These are phyloP conservation scores for Clavulina sp. DNA, from an alignment of 768 basidiomycete species.

Conservation along the genomic window DNA sequence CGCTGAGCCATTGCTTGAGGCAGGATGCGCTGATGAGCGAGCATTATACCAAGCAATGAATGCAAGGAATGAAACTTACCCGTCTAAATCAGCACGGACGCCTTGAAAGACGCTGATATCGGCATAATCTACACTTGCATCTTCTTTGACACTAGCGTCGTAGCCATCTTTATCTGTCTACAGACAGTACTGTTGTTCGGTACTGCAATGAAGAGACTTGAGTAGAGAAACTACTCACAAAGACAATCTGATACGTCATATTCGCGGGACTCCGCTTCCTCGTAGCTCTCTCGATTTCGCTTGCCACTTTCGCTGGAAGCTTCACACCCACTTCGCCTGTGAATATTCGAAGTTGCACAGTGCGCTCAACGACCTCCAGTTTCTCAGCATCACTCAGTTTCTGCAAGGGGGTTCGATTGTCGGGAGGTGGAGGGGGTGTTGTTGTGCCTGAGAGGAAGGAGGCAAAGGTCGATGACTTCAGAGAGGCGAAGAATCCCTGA, in stretches of 20 bases:
- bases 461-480: slow-evolving; percentile 19
- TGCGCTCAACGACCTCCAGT: slow-evolving; percentile 28
- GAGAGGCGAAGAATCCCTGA: slow-evolving; percentile 7
- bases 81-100: slow-evolving; percentile 69
- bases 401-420: slow-evolving; percentile 20
- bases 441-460: slow-evolving; percentile 20
- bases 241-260: slow-evolving; percentile 71
- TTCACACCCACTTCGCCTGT: slow-evolving; percentile 47
- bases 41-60: not conserved
- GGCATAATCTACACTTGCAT: slow-evolving; percentile 27
- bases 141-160: slow-evolving; percentile 53
- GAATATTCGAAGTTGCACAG: slow-evolving; percentile 45
- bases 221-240: slow-evolving; percentile 29
- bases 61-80: slow-evolving; percentile 26
- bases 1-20: slow-evolving; percentile 39
- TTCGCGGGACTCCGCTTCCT: slow-evolving; percentile 80
- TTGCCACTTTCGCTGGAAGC: slow-evolving; percentile 43
- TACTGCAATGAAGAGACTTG: not conserved
- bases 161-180: slow-evolving; percentile 73
- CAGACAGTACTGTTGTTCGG: not conserved
- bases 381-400: slow-evolving; percentile 13
- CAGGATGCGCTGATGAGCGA: slow-evolving; percentile 1
- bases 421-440: slow-evolving; percentile 17
- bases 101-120: slow-evolving; percentile 78
- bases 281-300: slow-evolving; percentile 73